Percentiles rank a stretch among this genome's conserved stretches.
Conservation (phyloP, 768 basidiomycete species). For the Russula olivacea region DNA sequence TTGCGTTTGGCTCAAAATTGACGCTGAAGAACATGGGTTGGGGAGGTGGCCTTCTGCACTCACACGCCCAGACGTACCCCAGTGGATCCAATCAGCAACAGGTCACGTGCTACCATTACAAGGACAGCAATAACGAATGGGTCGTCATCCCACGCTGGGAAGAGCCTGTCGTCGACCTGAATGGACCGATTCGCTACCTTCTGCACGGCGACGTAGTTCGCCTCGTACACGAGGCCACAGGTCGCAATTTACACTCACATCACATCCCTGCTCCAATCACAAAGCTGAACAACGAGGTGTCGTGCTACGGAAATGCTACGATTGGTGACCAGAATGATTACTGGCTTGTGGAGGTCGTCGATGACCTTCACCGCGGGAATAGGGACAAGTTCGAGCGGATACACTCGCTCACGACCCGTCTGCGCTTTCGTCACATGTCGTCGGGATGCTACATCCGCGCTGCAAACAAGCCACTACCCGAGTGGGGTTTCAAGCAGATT, state of each 20-base stretch:
- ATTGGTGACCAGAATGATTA: constrained; percentile 85
- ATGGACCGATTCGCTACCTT: constrained; percentile 65
- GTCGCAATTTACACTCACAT: constrained; percentile 91
- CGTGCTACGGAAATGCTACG: constrained; percentile 88
- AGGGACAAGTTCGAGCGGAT: constrained; percentile 57
- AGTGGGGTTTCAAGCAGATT: constrained; percentile 99
- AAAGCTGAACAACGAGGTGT: constrained; percentile 86
- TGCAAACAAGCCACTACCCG: constrained; percentile 81
- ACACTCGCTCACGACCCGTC: constrained; percentile 84
- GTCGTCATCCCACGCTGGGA: constrained; percentile 76
- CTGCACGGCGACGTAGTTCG: constrained; percentile 73
- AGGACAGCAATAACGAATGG: constrained; percentile 97
- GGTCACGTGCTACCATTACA: constrained; percentile 99
- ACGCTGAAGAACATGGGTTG: constrained; percentile 97
- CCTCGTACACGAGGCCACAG: constrained; percentile 75
- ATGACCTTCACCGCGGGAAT: constrained; percentile 69
- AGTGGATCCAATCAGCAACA: constrained; percentile 91
- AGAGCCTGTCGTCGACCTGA: constrained; percentile 56
- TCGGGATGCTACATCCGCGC: constrained; percentile 88
- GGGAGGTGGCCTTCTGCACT: constrained; percentile 94
- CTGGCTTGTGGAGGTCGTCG: constrained; percentile 91
- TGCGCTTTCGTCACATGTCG: constrained; percentile 73
- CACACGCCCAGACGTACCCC: constrained; percentile 93
- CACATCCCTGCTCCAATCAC: constrained; percentile 79
- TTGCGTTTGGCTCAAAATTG: constrained; percentile 84